phyloP scores from a whole-genome alignment of 2,329 filamentous ascomycete species.

The Aciculosporium take region DNA sequence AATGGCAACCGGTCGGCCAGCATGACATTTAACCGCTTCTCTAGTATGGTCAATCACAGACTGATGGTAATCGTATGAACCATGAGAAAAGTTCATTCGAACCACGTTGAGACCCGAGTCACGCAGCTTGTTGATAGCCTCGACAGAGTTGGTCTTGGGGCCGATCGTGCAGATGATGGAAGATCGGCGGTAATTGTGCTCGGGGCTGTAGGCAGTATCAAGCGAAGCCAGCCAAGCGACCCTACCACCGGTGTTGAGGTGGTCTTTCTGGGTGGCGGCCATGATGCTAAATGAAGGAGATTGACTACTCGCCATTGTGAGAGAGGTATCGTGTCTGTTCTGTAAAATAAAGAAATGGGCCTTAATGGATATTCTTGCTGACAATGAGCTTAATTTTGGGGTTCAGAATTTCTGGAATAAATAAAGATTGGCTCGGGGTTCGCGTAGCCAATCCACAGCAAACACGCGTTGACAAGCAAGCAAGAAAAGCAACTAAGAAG shows the following conservation, averaged over 20 bases:
- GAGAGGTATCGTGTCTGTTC: constrained; percentile 2
- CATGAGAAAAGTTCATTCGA: constrained; percentile 96
- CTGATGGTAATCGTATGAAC: constrained; percentile 84
- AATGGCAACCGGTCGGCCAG: constrained; percentile 84
- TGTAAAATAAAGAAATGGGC: background rate
- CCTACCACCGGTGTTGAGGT: constrained; percentile 63
- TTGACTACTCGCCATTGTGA: constrained; percentile 21
- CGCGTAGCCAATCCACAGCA: no score
- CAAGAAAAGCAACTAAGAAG: no score
- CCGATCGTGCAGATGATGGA: constrained; percentile 99
- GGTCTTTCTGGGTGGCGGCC: constrained; percentile 62
- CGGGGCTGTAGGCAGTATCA: constrained; percentile 76
- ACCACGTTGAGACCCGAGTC: constrained; percentile 90
- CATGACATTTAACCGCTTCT: constrained; percentile 62
- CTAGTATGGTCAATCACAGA: constrained; percentile 94
- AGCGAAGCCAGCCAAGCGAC: constrained; percentile 56
- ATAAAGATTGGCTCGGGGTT: no score
- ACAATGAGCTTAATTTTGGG: background rate
- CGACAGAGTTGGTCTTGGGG: constrained; percentile 95
- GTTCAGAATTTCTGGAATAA: background rate
- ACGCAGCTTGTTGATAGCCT: constrained; percentile 92
- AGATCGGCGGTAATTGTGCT: constrained; percentile 84
- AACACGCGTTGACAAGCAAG: no score
- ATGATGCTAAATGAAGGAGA: constrained; percentile 28
- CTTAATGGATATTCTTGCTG: background rate